Evolutionary conservation across 805 yeast species (phyloP), one percentile per base, ranked within the genome.

Genomic region (Teunomyces kruisii): DNA sequence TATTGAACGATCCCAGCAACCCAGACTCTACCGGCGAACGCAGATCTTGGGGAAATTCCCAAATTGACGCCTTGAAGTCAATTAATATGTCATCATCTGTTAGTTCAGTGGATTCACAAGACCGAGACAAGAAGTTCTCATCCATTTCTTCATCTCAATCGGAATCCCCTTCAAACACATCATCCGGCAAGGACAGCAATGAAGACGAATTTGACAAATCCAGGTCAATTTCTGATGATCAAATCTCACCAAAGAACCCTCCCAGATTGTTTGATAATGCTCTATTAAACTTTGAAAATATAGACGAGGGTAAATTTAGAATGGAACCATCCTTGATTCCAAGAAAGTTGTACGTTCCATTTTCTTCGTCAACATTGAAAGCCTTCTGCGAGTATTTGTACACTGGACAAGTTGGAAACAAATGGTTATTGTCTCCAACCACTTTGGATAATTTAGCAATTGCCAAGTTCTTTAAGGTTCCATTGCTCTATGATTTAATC

Each of bases 401-500:
- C 55, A 86, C 91, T 4, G 95, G 94, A 1, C 90, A 86, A 61
- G 79, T 87, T 16, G 88, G 88, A 19, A 80, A 83, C 43, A 83
- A 78, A 53, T 86, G 92, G 92, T 64, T 74, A n/a, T 63, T 86
- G 32, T 70, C 78, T 1, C 92, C 94, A 0, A 81, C 86, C 0
- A 78, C 86, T 0, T 69, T 85, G 32, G 89, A 85, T 51, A 72
- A 82, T 39, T 67, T 86, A 51, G 60, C 81, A 28, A 72, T 83
- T 55, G 75, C 91, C 2, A 83, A 83, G 53, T 73, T 79, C 48
- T 85, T 81, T 56, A 84, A 83, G 48, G 73, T 86, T 17, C 91
- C 92, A 2, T 64, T 86, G 41, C 66, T 87, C 22, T 84, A 83
- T 58, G 89, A 84, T 54, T 69, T 86, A 55, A 78, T 86, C 40